Percentiles rank a stretch among this genome's conserved stretches.
Evolutionary conservation across 169 alveolate genomes (phyloP).

Genomic region (Cytauxzoon felis): DNA sequence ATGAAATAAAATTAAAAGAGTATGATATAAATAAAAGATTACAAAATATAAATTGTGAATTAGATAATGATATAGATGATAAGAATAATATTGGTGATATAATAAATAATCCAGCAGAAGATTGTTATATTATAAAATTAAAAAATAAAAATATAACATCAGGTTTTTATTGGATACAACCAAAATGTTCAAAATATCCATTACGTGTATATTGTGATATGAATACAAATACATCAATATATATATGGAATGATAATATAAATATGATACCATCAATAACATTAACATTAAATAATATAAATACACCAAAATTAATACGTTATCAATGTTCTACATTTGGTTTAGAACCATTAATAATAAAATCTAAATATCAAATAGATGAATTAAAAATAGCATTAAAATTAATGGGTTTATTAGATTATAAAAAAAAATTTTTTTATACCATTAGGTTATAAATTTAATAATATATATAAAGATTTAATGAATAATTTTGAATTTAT

Average conservation of each 20-base stretch:
- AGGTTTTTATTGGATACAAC: constrained; percentile 88
- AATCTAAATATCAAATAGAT: constrained; percentile 71
- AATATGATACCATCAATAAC: constrained; percentile 9
- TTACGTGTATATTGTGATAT: constrained; percentile 85
- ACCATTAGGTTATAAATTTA: constrained; percentile 83
- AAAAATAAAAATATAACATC: constrained; percentile 69
- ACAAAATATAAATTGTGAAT: constrained; percentile 61
- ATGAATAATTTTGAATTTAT: constrained; percentile 16
- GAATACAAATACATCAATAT: constrained; percentile 55
- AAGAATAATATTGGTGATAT: constrained; percentile 76
- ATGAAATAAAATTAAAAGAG: constrained; percentile 61
- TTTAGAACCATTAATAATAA: constrained; percentile 80
- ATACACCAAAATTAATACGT: constrained; percentile 75
- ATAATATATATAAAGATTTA: constrained; percentile 79
- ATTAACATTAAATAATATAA: constrained; percentile 59
- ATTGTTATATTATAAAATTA: constrained; percentile 77
- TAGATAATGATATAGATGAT: background rate
- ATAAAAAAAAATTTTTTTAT: constrained; percentile 74
- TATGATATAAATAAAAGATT: constrained; percentile 65
- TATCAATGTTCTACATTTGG: constrained; percentile 82
- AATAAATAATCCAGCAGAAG: constrained; percentile 80
- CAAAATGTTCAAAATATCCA: constrained; percentile 82
- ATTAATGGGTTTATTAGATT: constrained; percentile 77
- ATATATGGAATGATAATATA: constrained; percentile 34
- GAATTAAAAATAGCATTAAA: constrained; percentile 74